Base-by-base conservation (phyloP, 805 yeast species). In the Saccharomyces eubayanus region DNA sequence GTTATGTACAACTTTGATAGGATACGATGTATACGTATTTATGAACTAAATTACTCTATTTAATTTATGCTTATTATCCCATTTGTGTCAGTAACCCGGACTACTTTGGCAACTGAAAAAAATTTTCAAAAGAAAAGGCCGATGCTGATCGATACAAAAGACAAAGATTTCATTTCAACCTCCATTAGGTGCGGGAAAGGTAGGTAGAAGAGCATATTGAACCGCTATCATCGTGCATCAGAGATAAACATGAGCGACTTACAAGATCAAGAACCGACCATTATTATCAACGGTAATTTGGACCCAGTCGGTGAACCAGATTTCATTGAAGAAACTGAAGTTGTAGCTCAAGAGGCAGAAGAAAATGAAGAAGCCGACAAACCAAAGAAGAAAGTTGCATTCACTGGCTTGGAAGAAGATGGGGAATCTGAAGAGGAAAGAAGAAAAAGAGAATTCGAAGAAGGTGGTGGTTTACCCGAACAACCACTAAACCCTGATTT, bases 401-500 rank as follows among this genome's bases (percentile, higher is more conserved):
- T 91, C 70, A 90, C 90, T 41, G 84, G 80, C 31, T 70, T 84
- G 31, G 89, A 84, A 50, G 78, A 71, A 29, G 83, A 76, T 54
- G 79, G 79, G 47, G 88, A 82, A 59, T 81, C 78, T 56, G 89
- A 82, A 56, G 96, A 85, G 67, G 96, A 87, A 71, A 81, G 79
- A 57, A 84, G 89, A 65, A 78, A 79, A 65, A 79, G 83, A 67
- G 97, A 92, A 71, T 91, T 94, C 64, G 95, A 89, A 78, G 98
- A 89, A 73, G 97, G 98, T 71, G 98, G 98, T 55, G 99, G 99
- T 51, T 80, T 94, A 55, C 99, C 99, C 53, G 96, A 87, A 71
- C 99, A 94, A 74, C 96, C 97, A 54, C 85, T 79, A 43, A 77
- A 88, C 73, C 96, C 96, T 55, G 97, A 91, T 69, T 86, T 92